phyloP scores from a whole-genome alignment of 2,329 filamentous ascomycete genomes.

The Grosmannia penicillata region DNA sequence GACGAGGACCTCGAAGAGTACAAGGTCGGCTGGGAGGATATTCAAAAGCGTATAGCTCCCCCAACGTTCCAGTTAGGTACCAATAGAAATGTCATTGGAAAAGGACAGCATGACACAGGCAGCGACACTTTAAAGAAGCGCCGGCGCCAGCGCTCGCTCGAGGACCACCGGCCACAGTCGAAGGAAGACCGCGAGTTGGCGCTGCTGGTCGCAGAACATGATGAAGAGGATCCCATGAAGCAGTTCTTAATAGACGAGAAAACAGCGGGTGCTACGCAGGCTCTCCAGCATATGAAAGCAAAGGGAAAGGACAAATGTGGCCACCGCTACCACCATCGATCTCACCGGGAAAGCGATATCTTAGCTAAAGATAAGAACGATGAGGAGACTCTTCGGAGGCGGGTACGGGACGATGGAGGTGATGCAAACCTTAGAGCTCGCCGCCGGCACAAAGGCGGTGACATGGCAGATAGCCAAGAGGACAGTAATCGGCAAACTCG shows the following conservation, averaged over 20 bases:
- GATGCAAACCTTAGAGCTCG: no score
- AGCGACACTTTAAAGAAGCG: slow-evolving; percentile 22
- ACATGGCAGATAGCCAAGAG: no score
- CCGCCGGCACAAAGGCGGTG: no score
- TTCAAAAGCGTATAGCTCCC: no score
- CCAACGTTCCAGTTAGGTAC: no score
- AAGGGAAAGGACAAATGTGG: slow-evolving; percentile 23
- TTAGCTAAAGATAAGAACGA: slow-evolving; percentile 11
- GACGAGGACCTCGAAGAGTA: slow-evolving; percentile 53
- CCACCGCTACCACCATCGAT: slow-evolving; percentile 29
- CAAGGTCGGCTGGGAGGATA: slow-evolving; percentile 44
- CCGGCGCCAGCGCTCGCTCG: not conserved
- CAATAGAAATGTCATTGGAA: no score
- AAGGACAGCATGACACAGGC: slow-evolving; percentile 23
- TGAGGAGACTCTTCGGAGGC: not conserved
- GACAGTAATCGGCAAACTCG: no score
- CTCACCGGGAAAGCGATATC: no score
- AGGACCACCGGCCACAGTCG: slow-evolving; percentile 42
- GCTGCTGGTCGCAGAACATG: slow-evolving; percentile 61
- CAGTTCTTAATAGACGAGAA: slow-evolving; percentile 79
- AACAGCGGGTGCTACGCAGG: slow-evolving; percentile 68
- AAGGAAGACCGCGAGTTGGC: slow-evolving; percentile 72
- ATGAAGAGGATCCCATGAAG: slow-evolving; percentile 98
- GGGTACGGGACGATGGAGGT: slow-evolving; percentile 12
- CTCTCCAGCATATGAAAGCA: no score